A percentile compares a stretch with the other conserved stretches of the same genome.
Conservation (phyloP, 192 early-diverging fungal species). For the Blastocladiella britannica region DNA sequence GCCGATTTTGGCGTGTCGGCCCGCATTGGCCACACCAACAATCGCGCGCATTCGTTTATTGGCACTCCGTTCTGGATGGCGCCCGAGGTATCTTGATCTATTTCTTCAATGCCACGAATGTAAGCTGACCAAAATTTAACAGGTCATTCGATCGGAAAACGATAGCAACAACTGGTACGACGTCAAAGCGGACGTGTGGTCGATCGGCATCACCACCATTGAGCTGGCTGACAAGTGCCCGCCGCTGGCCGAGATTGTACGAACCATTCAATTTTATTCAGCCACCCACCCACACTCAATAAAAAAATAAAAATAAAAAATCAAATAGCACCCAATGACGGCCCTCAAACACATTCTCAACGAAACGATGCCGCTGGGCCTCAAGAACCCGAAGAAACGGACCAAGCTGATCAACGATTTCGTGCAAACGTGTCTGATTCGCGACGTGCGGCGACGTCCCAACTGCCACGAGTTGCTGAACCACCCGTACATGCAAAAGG, state of each 20-base stretch:
- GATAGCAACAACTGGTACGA: slow-evolving; percentile 16
- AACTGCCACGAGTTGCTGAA: slow-evolving; percentile 27
- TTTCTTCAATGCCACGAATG: slow-evolving; percentile 2
- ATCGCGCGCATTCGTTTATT: slow-evolving; percentile 33
- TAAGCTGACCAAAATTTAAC: background rate
- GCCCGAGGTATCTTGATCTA: slow-evolving; percentile 33
- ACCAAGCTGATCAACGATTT: slow-evolving; percentile 35
- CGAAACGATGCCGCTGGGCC: slow-evolving; percentile 16
- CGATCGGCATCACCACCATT: slow-evolving; percentile 42
- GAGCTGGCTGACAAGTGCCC: slow-evolving; percentile 48
- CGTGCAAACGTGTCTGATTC: slow-evolving; percentile 26
- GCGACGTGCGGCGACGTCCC: slow-evolving; percentile 28
- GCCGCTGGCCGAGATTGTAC: slow-evolving; percentile 29
- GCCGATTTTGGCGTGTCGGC: slow-evolving; percentile 47
- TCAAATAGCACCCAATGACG: slow-evolving; percentile 28
- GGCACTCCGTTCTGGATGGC: slow-evolving; percentile 46
- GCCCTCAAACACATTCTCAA: slow-evolving; percentile 31
- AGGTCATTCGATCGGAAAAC: background rate
- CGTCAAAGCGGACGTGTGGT: slow-evolving; percentile 39
- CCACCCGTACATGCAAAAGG: slow-evolving; percentile 33
- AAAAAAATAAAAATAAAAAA: too few relatives aligned
- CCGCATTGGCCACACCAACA: slow-evolving; percentile 17
- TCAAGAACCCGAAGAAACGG: slow-evolving; percentile 39
- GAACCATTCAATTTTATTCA: too few relatives aligned
- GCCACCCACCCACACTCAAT: too few relatives aligned